These are phyloP conservation scores for Amaranthus cruentus DNA, from an alignment of 148 eudicot genomes.

Conservation along the genomic window DNA sequence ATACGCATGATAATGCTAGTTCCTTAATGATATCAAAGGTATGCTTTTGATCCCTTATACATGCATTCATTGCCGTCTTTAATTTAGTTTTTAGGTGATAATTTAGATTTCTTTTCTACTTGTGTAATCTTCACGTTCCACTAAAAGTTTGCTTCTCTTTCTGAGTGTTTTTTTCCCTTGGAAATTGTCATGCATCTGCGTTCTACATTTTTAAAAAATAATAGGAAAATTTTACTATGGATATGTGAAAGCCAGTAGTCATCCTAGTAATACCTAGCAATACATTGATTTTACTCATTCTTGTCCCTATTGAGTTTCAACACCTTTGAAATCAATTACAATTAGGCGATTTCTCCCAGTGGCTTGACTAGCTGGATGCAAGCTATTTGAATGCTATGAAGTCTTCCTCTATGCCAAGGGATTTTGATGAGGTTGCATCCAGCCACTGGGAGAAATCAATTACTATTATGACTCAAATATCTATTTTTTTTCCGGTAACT, in stretches of 20 bases:
- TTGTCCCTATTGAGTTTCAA: not conserved
- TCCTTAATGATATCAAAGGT: slow-evolving; percentile 75
- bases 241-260: not conserved
- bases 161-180: not conserved
- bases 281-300: not conserved
- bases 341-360: not conserved
- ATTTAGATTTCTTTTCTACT: not conserved
- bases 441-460: no score
- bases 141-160: not conserved
- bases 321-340: not conserved
- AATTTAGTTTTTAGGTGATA: not conserved
- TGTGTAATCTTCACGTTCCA: not conserved
- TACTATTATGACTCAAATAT: no score
- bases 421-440: no score
- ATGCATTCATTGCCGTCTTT: not conserved
- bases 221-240: not conserved
- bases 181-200: not conserved
- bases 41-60: slow-evolving; percentile 9
- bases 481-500: no score
- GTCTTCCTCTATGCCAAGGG: not conserved
- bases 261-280: not conserved
- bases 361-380: not conserved
- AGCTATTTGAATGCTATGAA: not conserved
- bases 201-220: not conserved
- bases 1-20: slow-evolving; percentile 36